Percentiles rank a stretch among this genome's conserved stretches.
Conservation (phyloP, 768 basidiomycete genomes). For the Leucosporidium creatinivorum region DNA sequence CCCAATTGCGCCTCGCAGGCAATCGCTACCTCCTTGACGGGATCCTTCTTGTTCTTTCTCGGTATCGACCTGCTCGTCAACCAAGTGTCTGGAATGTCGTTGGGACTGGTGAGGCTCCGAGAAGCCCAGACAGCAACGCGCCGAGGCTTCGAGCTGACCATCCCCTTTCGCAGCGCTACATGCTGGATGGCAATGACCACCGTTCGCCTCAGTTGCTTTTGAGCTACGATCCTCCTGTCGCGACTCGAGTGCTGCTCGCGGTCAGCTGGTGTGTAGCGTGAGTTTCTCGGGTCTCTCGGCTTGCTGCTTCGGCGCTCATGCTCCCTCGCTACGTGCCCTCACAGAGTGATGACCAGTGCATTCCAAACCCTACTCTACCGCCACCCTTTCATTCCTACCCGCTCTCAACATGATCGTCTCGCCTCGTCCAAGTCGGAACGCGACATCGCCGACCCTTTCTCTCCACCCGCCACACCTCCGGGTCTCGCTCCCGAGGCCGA, state of each 20-base stretch:
- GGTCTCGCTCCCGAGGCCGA: neutral
- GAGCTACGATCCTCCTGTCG: neutral
- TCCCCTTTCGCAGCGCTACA: neutral
- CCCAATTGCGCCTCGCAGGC: neutral
- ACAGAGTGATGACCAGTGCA: neutral
- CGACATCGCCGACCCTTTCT: neutral
- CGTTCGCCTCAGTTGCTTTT: neutral
- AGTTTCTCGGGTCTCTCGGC: neutral
- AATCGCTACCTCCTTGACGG: slow-evolving; percentile 1
- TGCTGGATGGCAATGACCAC: neutral
- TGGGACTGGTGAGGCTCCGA: neutral
- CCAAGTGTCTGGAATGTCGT: neutral
- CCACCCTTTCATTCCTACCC: neutral
- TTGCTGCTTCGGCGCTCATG: too few relatives aligned
- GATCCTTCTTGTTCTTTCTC: slow-evolving; percentile 9
- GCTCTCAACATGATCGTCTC: neutral
- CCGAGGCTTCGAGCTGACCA: too few relatives aligned
- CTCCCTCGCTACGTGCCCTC: neutral
- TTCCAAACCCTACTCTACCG: neutral
- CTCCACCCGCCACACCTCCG: neutral
- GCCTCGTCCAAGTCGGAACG: neutral
- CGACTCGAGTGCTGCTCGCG: slow-evolving; percentile 4
- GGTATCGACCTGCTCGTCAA: slow-evolving; percentile 10
- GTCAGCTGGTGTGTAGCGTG: slow-evolving; percentile 1
- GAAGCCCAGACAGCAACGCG: neutral